A percentile compares a stretch with the other conserved stretches of the same genome.
Conservation (phyloP, 495 filamentous ascomycete species). For the Aspergillus olivimuriae region DNA sequence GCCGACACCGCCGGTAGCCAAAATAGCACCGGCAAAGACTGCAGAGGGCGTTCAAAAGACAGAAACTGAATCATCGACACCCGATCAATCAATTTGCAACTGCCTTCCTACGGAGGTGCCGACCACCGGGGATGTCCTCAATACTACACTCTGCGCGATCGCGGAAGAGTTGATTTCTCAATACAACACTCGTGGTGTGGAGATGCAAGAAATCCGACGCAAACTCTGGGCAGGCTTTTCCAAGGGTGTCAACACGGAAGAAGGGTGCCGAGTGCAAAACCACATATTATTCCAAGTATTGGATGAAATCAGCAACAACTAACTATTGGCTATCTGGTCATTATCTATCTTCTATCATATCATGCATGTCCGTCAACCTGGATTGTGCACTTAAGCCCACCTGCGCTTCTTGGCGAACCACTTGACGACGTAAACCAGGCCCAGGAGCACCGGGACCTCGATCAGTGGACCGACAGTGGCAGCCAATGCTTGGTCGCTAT, state of each 20-base stretch:
- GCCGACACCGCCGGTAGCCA: neutral
- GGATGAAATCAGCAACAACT: conserved; percentile 37
- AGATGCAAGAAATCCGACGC: conserved; percentile 28
- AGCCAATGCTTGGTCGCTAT: conserved; percentile 82
- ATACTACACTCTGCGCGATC: conserved; percentile 38
- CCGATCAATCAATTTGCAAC: conserved; percentile 24
- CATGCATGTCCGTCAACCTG: neutral
- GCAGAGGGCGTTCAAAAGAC: neutral
- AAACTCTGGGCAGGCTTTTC: conserved; percentile 34
- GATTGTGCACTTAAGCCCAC: conserved; percentile 15
- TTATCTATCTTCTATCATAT: neutral
- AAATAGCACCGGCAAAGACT: neutral
- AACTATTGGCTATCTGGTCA: conserved; percentile 5
- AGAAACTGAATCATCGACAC: too few species aligned
- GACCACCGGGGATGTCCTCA: conserved; percentile 23
- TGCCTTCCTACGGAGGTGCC: conserved; percentile 18
- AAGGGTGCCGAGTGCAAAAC: conserved; percentile 40
- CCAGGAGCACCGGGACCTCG: conserved; percentile 81
- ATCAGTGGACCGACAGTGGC: conserved; percentile 86
- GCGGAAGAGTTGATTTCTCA: conserved; percentile 34
- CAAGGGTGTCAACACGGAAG: conserved; percentile 19
- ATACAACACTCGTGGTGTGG: conserved; percentile 34
- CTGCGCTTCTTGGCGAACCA: conserved; percentile 37
- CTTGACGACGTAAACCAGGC: conserved; percentile 71
- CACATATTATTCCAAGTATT: conserved; percentile 37